A percentile compares a stretch with the other conserved stretches of the same genome.
phyloP scores from a whole-genome alignment of 495 filamentous ascomycete species.

The Aspergillus incahuasiensis region DNA sequence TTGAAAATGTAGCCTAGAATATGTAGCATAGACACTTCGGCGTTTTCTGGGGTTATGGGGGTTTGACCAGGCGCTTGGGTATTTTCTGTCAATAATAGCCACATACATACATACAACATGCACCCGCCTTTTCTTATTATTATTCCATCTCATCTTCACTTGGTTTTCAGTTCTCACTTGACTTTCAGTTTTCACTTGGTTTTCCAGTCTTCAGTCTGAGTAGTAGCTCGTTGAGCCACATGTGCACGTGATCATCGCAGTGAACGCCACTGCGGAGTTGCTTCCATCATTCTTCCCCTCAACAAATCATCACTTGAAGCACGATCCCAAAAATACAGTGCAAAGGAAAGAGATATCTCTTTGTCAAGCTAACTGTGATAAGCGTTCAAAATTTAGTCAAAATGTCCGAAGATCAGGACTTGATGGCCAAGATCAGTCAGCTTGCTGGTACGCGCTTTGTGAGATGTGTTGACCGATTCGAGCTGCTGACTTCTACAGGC shows the following conservation, averaged over 20 bases:
- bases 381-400: background rate
- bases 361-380: slow-evolving; percentile 4
- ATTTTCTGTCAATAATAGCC: background rate
- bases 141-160: background rate
- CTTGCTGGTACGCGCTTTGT: slow-evolving; percentile 57
- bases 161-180: background rate
- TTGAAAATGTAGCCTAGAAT: slow-evolving; percentile 61
- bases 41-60: slow-evolving; percentile 17
- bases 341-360: slow-evolving; percentile 6
- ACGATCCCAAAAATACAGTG: background rate
- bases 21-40: slow-evolving; percentile 30
- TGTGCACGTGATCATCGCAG: slow-evolving; percentile 1
- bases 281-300: slow-evolving; percentile 6
- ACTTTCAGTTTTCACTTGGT: no score
- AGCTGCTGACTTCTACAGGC: slow-evolving; percentile 46
- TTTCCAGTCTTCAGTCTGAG: no score
- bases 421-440: slow-evolving; percentile 69
- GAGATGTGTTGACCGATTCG: slow-evolving; percentile 8
- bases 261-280: background rate
- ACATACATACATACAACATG: background rate
- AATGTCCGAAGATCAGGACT: slow-evolving; percentile 72
- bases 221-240: no score
- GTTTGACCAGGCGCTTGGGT: slow-evolving; percentile 12
- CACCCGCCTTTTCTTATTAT: no score
- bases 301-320: background rate